Evolutionary conservation across 2,329 filamentous ascomycete species (phyloP).

Genomic region (Monilinia vaccinii-corymbosi): DNA sequence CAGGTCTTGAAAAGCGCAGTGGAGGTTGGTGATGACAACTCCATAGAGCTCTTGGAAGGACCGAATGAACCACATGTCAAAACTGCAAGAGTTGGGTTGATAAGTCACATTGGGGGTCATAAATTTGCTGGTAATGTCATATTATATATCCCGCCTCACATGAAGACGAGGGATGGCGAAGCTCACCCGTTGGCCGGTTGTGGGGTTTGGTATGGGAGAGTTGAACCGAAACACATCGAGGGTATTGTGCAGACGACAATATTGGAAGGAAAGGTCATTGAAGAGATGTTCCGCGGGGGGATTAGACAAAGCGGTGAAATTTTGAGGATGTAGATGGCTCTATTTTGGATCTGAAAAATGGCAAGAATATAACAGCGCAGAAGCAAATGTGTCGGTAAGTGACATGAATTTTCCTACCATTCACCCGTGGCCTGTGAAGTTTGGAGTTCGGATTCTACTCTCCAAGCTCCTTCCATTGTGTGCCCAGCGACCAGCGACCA

Average conservation of each 20-base stretch:
- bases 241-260: conserved; percentile 67
- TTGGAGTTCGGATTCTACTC: neutral
- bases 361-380: neutral
- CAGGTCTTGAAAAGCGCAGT: conserved; percentile 40
- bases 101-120: conserved; percentile 77
- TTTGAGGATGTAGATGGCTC: conserved; percentile 20
- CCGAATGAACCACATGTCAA: conserved; percentile 21
- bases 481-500: neutral
- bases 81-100: conserved; percentile 55
- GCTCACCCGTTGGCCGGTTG: conserved; percentile 55
- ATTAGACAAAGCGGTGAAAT: conserved; percentile 48
- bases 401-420: too few species aligned
- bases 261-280: conserved; percentile 54
- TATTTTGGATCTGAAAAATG: neutral
- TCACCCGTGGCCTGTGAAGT: neutral
- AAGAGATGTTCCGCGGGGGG: conserved; percentile 63
- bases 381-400: too few species aligned
- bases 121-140: conserved; percentile 83
- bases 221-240: conserved; percentile 67
- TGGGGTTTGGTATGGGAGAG: conserved; percentile 75
- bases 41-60: conserved; percentile 35
- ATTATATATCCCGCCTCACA: conserved; percentile 59
- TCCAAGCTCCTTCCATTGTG: neutral
- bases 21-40: conserved; percentile 3
- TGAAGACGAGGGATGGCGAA: conserved; percentile 34